Evolutionary conservation across 495 filamentous ascomycete genomes (phyloP).

Genomic region (Penicillium antarcticum): DNA sequence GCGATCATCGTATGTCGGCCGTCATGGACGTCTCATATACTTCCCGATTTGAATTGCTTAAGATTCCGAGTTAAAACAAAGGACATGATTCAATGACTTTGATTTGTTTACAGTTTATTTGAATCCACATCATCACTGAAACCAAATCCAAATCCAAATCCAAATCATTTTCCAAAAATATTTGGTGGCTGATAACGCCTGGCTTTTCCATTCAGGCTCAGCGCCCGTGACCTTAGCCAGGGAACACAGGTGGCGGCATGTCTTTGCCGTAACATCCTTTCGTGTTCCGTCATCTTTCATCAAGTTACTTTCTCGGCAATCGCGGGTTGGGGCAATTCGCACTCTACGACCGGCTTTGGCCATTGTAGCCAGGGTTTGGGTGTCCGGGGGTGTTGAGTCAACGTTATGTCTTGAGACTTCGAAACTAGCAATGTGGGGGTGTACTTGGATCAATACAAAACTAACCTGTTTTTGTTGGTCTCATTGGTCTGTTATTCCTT

Average conservation of each 20-base stretch:
- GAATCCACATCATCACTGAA: not conserved
- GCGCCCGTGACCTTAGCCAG: not conserved
- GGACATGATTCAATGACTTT: not conserved
- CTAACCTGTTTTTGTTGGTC: too few species aligned
- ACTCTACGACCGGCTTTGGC: not conserved
- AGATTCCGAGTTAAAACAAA: too few species aligned
- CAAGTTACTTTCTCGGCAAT: not conserved
- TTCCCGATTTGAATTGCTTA: too few species aligned
- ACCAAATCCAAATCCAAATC: not conserved
- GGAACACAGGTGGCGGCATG: slow-evolving; percentile 8
- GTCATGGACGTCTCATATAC: slow-evolving; percentile 2
- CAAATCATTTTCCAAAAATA: too few species aligned
- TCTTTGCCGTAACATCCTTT: slow-evolving; percentile 3
- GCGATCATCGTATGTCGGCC: slow-evolving; percentile 1
- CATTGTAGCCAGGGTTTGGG: not conserved
- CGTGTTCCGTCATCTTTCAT: slow-evolving; percentile 1
- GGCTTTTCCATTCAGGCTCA: not conserved
- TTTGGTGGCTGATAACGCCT: slow-evolving; percentile 1
- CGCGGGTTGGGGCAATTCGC: slow-evolving; percentile 1
- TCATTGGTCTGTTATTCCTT: too few species aligned
- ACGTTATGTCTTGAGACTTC: not conserved
- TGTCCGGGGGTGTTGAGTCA: not conserved
- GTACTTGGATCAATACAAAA: not conserved
- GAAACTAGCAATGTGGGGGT: not conserved
- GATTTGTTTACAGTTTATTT: not conserved